Percentiles rank a stretch among this genome's conserved stretches.
These are phyloP conservation scores for Chlorencoelia australis DNA, from an alignment of 2,329 filamentous ascomycete genomes.

Conservation along the genomic window DNA sequence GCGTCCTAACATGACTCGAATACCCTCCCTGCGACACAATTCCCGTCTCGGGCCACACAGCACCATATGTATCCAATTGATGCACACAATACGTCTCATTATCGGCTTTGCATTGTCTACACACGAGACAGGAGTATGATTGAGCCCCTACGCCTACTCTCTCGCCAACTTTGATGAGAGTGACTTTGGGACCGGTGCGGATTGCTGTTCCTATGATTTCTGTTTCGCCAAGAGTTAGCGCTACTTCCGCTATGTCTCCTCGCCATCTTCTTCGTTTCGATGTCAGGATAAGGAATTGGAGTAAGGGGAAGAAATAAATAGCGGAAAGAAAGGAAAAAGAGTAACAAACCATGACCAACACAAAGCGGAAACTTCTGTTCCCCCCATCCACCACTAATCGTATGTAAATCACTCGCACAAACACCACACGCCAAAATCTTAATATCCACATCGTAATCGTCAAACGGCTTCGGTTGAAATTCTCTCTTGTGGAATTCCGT, in stretches of 20 bases:
- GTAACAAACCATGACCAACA: slow-evolving; percentile 36
- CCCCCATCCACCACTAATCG: slow-evolving; percentile 50
- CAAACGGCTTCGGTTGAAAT: slow-evolving; percentile 78
- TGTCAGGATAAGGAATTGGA: too few relatives aligned
- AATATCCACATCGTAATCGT: slow-evolving; percentile 78
- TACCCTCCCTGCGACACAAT: slow-evolving; percentile 56
- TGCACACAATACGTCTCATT: slow-evolving; percentile 46
- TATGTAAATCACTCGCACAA: slow-evolving; percentile 64
- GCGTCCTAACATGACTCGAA: slow-evolving; percentile 56
- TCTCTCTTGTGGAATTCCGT: slow-evolving; percentile 32
- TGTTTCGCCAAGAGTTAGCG: slow-evolving; percentile 4
- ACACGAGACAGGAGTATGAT: slow-evolving; percentile 42
- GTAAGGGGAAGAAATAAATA: neutral
- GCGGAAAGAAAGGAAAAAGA: neutral
- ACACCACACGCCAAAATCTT: slow-evolving; percentile 75
- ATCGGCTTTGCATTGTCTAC: slow-evolving; percentile 42
- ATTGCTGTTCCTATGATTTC: slow-evolving; percentile 63
- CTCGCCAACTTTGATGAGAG: slow-evolving; percentile 41
- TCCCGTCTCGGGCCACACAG: slow-evolving; percentile 44
- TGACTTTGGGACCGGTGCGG: slow-evolving; percentile 56
- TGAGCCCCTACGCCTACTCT: slow-evolving; percentile 46
- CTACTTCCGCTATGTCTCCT: neutral
- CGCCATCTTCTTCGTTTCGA: neutral
- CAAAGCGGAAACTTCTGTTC: slow-evolving; percentile 40
- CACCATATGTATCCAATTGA: slow-evolving; percentile 40